Base-by-base conservation (phyloP, 2,329 filamentous ascomycete species). In the Madurella fahalii region DNA sequence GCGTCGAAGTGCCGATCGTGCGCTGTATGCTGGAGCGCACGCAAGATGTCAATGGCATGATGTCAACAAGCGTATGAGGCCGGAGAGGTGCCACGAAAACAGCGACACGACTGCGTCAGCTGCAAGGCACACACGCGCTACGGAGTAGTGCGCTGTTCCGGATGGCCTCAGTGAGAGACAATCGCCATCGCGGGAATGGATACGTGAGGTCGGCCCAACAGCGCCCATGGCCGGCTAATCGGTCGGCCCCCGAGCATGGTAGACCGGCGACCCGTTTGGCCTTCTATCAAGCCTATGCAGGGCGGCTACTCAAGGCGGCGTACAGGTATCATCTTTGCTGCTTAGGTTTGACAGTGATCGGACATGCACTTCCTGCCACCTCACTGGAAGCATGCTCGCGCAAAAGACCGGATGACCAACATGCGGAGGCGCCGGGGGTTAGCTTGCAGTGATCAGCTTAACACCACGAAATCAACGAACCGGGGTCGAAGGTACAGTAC, bases 111-210 rank as follows among this genome's bases (percentile, higher is more conserved):
- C 47, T 11, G 3, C 32, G 34, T 2, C 52, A 39, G 46, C 52
- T 47, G 47, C 39, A 30, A 50, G 52, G 47, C 12, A 54, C 42
- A 54, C 42, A 39, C 46, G 41, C 52, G 47, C 39, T 54, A 18
- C 39, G 45, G 34, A 37, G 31, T 5, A 9, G 43, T 43, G 53
- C 42, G 32, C 53, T 48, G 47, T n/a, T 9, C 41, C 47, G 52
- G 17, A 54, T 42, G 47, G 44, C 17, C 34, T 48, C 39, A 48
- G n/a, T n/a, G n/a, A n/a, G n/a, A n/a, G n/a, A n/a, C n/a, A n/a
- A n/a, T n/a, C n/a, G n/a, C 39, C 17, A 31, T 25, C 25, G 7
- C 25, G 7, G 7, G 25, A 25, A 25, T 25, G 25, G 25, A 25
- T 25, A 25, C 25, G 25, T 7, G 25, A 25, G 7, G 3, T 25